Base-by-base conservation (phyloP, 2,329 filamentous ascomycete species). In the Fusarium cyanostomum region DNA sequence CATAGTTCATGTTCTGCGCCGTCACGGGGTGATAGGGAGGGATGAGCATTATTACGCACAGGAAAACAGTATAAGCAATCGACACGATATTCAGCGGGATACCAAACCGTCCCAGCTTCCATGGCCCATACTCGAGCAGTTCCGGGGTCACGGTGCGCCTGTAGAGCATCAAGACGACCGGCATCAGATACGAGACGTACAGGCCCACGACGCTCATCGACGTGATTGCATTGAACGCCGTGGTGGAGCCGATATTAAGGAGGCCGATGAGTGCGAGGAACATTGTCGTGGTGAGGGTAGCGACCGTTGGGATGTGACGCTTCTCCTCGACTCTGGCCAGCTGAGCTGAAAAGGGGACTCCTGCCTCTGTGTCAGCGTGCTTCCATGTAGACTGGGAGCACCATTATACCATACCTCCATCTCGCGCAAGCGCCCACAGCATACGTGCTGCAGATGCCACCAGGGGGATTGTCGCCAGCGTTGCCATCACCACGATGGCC, bases 381-480 rank as follows among this genome's bases (percentile, higher is more conserved):
- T n/a, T n/a, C n/a, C n/a, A n/a, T n/a, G n/a, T n/a, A n/a, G n/a
- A n/a, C n/a, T n/a, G n/a, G n/a, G n/a, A n/a, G n/a, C n/a, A n/a
- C n/a, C n/a, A n/a, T n/a, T n/a, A n/a, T n/a, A n/a, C n/a, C n/a
- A n/a, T n/a, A n/a, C n/a, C n/a, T n/a, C n/a, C n/a, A n/a, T n/a
- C 67, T 15, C 67, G 48, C 18, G 67, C 44, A 49, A 69, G 70
- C 0, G 67, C 67, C 67, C 67, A 70, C 0, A 70, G 42, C 67
- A 70, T 70, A 8, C 67, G 67, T 0, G 67, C 70, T 7, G 67
- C 69, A 0, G 67, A 64, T 7, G 67, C 67, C 15, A 70, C 69
- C 7, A 70, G 62, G 46, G 67, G 67, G 3, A 70, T 67, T 8
- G 56, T 67, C 1, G 67, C 67, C 3, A 67, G 68, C 0, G 70